Percentiles rank a stretch among this genome's conserved stretches.
phyloP scores from a whole-genome alignment of 1,284 basidiomycete genomes.

The Anthracocystis setariae region DNA sequence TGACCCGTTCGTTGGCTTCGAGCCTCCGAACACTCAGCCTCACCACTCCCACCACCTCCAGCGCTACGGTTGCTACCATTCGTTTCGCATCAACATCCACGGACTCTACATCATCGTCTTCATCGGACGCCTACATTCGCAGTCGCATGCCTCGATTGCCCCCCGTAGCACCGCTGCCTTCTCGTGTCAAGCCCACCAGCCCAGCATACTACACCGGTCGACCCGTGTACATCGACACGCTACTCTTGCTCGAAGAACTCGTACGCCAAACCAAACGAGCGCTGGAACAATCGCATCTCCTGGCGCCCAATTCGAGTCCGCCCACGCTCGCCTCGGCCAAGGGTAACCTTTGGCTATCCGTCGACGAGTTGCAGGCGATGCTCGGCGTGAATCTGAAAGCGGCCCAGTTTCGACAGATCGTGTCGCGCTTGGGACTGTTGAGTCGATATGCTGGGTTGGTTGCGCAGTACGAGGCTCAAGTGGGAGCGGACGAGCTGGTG shows the following conservation, averaged over 20 bases:
- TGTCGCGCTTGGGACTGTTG: constrained; percentile 77
- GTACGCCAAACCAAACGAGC: constrained; percentile 74
- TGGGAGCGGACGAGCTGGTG: constrained; percentile 22
- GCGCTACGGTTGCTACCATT: not conserved
- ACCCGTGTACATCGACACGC: constrained; percentile 78
- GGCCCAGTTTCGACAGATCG: constrained; percentile 77
- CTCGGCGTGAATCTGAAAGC: constrained; percentile 77
- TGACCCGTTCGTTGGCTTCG: constrained; percentile 10
- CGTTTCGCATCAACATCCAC: constrained; percentile 25
- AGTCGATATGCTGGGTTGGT: constrained; percentile 75
- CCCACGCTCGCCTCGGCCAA: constrained; percentile 24
- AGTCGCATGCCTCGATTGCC: constrained; percentile 24
- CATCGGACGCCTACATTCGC: constrained; percentile 10
- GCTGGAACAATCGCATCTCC: constrained; percentile 76
- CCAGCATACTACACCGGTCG: constrained; percentile 89
- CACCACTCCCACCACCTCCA: not conserved
- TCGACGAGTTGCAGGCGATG: constrained; percentile 73
- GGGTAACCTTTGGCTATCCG: constrained; percentile 74
- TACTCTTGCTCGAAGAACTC: constrained; percentile 77
- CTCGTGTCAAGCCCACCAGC: constrained; percentile 70
- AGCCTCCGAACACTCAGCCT: constrained; percentile 10
- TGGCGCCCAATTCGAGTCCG: constrained; percentile 80
- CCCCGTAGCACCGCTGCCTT: constrained; percentile 27
- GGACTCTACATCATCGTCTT: constrained; percentile 3
- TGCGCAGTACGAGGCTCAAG: not conserved